phyloP scores from a whole-genome alignment of 176 grass and related monocot species.

The Hsuehochloa calcarea region DNA sequence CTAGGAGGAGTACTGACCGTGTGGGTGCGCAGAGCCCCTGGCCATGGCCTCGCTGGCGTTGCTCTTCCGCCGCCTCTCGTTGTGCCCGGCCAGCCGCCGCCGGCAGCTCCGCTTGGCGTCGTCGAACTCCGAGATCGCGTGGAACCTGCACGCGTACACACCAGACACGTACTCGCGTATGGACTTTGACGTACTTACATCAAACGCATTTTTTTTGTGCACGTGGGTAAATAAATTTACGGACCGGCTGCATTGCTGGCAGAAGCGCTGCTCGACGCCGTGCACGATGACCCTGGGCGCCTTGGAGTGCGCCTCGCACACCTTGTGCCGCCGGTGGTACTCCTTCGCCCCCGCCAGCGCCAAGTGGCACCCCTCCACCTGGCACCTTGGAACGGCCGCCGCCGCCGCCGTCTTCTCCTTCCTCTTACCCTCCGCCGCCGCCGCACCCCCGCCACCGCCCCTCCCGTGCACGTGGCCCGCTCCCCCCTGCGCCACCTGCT shows the following conservation, averaged over 20 bases:
- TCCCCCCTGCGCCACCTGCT: not conserved
- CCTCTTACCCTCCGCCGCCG: slow-evolving; percentile 27
- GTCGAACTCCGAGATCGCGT: slow-evolving; percentile 82
- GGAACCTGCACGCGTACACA: slow-evolving; percentile 48
- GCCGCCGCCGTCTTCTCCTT: slow-evolving; percentile 39
- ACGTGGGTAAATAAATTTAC: not conserved
- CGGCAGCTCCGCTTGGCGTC: slow-evolving; percentile 81
- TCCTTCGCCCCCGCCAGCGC: slow-evolving; percentile 48
- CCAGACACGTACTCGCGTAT: not conserved
- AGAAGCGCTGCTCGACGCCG: slow-evolving; percentile 81
- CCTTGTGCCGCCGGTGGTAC: slow-evolving; percentile 90
- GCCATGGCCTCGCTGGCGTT: slow-evolving; percentile 61
- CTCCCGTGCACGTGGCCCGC: not conserved
- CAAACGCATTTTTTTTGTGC: not conserved
- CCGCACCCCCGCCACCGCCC: not conserved
- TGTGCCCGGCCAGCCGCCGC: slow-evolving; percentile 75
- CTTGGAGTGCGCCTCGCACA: slow-evolving; percentile 82
- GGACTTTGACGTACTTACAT: not conserved
- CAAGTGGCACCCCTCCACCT: slow-evolving; percentile 71
- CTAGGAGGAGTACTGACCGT: slow-evolving; percentile 22
- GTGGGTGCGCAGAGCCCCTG: slow-evolving; percentile 43
- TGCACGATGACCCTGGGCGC: slow-evolving; percentile 63
- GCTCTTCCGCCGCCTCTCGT: slow-evolving; percentile 83
- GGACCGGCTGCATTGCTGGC: slow-evolving; percentile 94
- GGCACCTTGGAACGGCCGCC: slow-evolving; percentile 46